These are phyloP conservation scores for Colletotrichum australisinense DNA, from an alignment of 2,329 filamentous ascomycete species.

Conservation along the genomic window DNA sequence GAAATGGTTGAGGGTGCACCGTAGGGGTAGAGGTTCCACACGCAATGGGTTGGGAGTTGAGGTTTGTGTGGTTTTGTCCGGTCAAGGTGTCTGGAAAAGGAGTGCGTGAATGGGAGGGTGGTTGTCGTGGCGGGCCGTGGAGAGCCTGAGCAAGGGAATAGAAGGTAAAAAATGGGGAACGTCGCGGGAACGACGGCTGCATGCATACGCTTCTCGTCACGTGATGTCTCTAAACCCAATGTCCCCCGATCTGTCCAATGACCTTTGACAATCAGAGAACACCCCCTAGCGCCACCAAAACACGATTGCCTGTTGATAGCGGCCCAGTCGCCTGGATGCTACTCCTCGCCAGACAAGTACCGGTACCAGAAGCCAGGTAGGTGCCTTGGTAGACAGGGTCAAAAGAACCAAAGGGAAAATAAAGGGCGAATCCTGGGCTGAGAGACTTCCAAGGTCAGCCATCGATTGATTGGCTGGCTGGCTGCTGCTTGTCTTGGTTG, in stretches of 20 bases:
- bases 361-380: background rate
- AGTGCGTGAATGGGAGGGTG: background rate
- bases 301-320: background rate
- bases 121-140: background rate
- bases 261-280: background rate
- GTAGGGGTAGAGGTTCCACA: background rate
- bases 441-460: background rate
- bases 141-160: slow-evolving; percentile 27
- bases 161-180: slow-evolving; percentile 29
- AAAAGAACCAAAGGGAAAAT: background rate
- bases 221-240: slow-evolving; percentile 28
- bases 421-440: no score
- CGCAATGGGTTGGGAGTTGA: background rate
- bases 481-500: background rate
- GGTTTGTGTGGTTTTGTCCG: no score
- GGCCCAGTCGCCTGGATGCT: background rate
- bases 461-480: background rate
- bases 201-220: slow-evolving; percentile 30
- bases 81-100: background rate
- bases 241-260: slow-evolving; percentile 23
- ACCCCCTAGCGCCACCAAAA: background rate
- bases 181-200: slow-evolving; percentile 34
- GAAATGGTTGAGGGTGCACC: background rate
- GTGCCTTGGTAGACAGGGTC: background rate
- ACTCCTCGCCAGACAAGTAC: background rate